These are phyloP conservation scores for Exobasidium rhododendri DNA, from an alignment of 1,284 basidiomycete genomes.

Conservation along the genomic window DNA sequence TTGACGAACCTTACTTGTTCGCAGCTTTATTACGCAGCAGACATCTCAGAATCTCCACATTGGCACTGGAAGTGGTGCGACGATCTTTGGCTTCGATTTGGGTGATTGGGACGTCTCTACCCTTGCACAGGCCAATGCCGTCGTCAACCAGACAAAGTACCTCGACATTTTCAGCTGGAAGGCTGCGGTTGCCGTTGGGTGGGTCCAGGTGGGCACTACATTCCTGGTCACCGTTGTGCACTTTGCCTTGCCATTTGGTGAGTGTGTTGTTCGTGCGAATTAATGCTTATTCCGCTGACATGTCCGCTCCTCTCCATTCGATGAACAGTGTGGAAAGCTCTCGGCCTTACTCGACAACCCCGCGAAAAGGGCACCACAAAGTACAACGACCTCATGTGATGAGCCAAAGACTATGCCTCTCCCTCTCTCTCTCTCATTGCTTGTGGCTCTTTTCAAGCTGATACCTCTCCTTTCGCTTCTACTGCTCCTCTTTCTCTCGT, in stretches of 20 bases:
- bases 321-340: not conserved
- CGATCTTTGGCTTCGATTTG: conserved; percentile 6
- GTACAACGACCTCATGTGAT: not conserved
- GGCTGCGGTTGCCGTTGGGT: conserved; percentile 32
- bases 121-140: conserved; percentile 25
- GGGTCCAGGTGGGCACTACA: conserved; percentile 33
- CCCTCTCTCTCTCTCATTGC: not conserved
- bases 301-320: not conserved
- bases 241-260: conserved; percentile 32
- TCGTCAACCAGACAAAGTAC: conserved; percentile 35
- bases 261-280: no score
- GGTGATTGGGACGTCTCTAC: conserved; percentile 16
- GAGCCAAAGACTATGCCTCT: not conserved
- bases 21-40: conserved; percentile 3
- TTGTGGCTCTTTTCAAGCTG: not conserved
- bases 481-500: not conserved
- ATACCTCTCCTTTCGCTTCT: not conserved
- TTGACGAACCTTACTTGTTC: no score
- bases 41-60: conserved; percentile 23
- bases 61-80: conserved; percentile 11
- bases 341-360: not conserved
- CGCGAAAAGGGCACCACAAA: not conserved
- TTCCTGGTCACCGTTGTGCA: conserved; percentile 48
- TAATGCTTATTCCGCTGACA: no score
- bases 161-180: conserved; percentile 2